Base-by-base conservation (phyloP, 805 yeast species). In the Grigorovia humatica region DNA sequence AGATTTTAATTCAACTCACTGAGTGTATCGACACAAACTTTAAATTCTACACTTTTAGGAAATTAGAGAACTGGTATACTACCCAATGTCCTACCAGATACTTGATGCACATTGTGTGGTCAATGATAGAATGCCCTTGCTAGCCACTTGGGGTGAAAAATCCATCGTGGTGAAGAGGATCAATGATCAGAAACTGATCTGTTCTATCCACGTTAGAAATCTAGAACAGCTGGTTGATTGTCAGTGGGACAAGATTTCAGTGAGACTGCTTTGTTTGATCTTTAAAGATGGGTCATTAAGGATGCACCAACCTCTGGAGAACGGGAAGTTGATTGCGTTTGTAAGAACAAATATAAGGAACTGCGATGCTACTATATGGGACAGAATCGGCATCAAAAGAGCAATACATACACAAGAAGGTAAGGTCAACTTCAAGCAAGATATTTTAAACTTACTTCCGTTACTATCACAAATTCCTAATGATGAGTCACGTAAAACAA, bases 271-370 rank as follows among this genome's bases (percentile, higher is more conserved):
- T 38, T 76, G 80, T 7, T 61, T 81, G 1, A 70, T 80, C 9
- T 62, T 62, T 30, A 54, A 50, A 9, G 66, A 77, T 64, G 85
- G 82, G 52, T 53, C 70, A 51, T 63, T 81, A 5, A 71, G 79
- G 70, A 73, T 81, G 9, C 78, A 75, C 55, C 73, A 87, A 47
- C 63, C 53, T 12, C 55, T 60, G 17, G 52, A 55, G 19, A 56
- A 55, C 11, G 67, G 67, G 13, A 63, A 60, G 49, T 44, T 63
- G 20, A 51, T 60, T 15, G 55, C 62, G 9, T 53, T 61, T 41
- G 45, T 62, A 4, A 52, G 62, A 46, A 52, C 54, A n/a, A 32
- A 53, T 12, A 19, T 11, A 9, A 49, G 18, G 32, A 27, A 43
- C 23, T 49, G 51, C 9, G 59, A 55, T 41, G 47, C 50, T 13